phyloP scores from a whole-genome alignment of 306 rosid species.

The Fragaria nilgerrensis region DNA sequence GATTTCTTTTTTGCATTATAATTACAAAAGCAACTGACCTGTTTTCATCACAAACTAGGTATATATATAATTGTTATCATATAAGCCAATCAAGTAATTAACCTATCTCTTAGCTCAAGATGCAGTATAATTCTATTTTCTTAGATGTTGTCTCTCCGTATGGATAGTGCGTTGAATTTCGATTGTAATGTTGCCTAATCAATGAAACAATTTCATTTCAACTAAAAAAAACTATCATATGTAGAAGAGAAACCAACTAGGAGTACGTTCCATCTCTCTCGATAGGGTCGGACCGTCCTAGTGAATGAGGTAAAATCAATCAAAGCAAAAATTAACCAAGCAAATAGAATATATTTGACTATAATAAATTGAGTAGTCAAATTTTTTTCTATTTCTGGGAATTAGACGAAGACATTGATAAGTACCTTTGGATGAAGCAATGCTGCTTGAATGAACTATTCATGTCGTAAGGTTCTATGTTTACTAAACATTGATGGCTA shows the following conservation, averaged over 20 bases:
- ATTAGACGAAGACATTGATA: background rate
- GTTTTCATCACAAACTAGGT: background rate
- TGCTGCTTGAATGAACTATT: background rate
- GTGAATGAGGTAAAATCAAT: conserved; percentile 12
- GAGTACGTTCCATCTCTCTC: conserved; percentile 18
- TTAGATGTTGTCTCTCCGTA: no score
- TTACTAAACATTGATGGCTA: background rate
- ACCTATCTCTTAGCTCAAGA: no score
- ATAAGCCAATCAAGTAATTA: no score
- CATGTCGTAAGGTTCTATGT: background rate
- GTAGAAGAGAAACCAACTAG: background rate
- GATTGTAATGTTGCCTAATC: no score
- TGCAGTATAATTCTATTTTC: no score
- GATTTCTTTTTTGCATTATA: background rate
- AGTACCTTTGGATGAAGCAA: background rate
- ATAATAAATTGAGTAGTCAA: background rate
- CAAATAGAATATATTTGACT: background rate
- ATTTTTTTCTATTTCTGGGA: background rate
- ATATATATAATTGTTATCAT: background rate
- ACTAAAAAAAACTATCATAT: background rate
- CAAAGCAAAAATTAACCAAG: background rate
- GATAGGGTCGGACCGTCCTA: conserved; percentile 35
- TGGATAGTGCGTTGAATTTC: no score
- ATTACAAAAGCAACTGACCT: background rate
- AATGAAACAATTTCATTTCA: no score